phyloP scores from a whole-genome alignment of 2,329 filamentous ascomycete genomes.

The Diplodia intermedia region DNA sequence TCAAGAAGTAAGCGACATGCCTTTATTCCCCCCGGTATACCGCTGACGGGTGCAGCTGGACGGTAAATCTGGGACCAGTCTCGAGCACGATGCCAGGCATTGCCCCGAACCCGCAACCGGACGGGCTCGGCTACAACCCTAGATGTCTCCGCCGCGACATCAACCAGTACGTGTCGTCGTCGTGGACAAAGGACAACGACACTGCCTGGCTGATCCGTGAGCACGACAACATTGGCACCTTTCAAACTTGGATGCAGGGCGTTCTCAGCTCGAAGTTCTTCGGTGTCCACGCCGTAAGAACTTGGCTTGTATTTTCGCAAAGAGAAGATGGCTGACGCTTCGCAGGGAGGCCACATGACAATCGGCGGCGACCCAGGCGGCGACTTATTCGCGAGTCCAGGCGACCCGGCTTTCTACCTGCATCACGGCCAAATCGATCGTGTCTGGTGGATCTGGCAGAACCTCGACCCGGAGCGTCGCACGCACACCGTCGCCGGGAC shows the following conservation, averaged over 20 bases:
- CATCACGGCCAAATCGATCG: slow-evolving; percentile 59
- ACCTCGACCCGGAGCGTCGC: slow-evolving; percentile 49
- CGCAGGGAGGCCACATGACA: slow-evolving; percentile 48
- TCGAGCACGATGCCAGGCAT: slow-evolving; percentile 43
- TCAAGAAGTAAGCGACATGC: background rate
- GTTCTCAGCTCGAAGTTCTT: background rate
- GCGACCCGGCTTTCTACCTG: slow-evolving; percentile 54
- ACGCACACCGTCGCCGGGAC: slow-evolving; percentile 52
- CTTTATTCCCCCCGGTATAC: slow-evolving; percentile 46
- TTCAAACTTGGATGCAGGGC: background rate
- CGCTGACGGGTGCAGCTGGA: slow-evolving; percentile 46
- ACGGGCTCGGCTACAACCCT: slow-evolving; percentile 46
- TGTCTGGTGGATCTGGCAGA: slow-evolving; percentile 60
- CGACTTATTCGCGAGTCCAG: slow-evolving; percentile 56
- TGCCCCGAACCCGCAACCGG: slow-evolving; percentile 39
- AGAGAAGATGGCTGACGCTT: background rate
- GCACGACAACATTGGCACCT: background rate
- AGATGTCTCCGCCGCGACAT: slow-evolving; percentile 51
- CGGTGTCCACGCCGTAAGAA: background rate
- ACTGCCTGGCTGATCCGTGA: background rate
- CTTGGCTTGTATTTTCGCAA: too few species aligned
- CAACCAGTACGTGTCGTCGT: slow-evolving; percentile 37
- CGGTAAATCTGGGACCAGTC: slow-evolving; percentile 59
- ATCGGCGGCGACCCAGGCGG: slow-evolving; percentile 55
- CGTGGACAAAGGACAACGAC: background rate